Percentiles rank a stretch among this genome's conserved stretches.
phyloP scores from a whole-genome alignment of 306 rosid species.

The Aeschynomene evenia region DNA sequence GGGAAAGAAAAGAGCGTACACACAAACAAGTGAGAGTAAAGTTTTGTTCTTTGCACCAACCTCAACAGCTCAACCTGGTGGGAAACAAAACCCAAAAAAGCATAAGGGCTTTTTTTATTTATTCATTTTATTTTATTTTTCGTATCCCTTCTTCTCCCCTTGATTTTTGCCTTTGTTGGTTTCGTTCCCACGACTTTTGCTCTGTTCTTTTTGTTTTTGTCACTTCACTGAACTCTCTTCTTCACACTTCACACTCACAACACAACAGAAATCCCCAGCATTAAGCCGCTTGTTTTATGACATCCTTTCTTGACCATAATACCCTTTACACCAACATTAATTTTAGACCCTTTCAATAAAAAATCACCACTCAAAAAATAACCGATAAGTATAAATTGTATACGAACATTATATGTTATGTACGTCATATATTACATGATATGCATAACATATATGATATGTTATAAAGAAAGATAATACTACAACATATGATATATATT shows the following conservation, averaged over 20 bases:
- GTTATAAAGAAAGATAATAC: too few relatives aligned
- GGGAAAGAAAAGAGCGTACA: constrained; percentile 40
- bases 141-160: constrained; percentile 30
- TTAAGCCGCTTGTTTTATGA: not conserved
- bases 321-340: too few relatives aligned
- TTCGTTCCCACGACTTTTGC: constrained; percentile 53
- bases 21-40: constrained; percentile 42
- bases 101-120: constrained; percentile 50
- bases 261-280: constrained; percentile 1
- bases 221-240: constrained; percentile 23
- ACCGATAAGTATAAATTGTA: too few relatives aligned
- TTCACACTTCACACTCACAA: not conserved
- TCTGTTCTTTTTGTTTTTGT: constrained; percentile 36
- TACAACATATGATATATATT: too few relatives aligned
- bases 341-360: too few relatives aligned
- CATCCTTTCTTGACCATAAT: constrained; percentile 26
- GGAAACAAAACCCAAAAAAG: constrained; percentile 61
- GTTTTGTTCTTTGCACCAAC: constrained; percentile 52
- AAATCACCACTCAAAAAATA: too few relatives aligned
- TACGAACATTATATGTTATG: too few relatives aligned
- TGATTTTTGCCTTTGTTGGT: constrained; percentile 41
- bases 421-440: too few relatives aligned
- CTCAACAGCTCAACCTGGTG: constrained; percentile 46
- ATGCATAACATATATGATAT: too few relatives aligned
- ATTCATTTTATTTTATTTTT: too few relatives aligned